These are phyloP conservation scores for Lachancea cidri DNA, from an alignment of 805 yeast genomes.

Conservation along the genomic window DNA sequence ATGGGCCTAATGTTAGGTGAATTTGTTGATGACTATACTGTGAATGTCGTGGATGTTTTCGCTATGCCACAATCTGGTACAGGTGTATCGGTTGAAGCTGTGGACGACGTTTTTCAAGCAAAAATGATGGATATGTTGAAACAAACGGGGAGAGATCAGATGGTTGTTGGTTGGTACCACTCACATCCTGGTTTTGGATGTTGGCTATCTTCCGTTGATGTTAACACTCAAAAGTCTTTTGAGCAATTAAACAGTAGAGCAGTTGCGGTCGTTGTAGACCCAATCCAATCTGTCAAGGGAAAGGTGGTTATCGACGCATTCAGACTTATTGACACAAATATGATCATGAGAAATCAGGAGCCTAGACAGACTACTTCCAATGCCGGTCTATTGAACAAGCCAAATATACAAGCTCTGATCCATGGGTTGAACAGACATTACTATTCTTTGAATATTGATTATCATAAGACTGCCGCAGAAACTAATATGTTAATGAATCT, in stretches of 20 bases:
- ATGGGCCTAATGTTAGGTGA: conserved; percentile 99
- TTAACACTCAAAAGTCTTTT: conserved; percentile 94
- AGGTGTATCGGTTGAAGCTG: conserved; percentile 98
- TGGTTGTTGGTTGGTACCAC: conserved; percentile 99
- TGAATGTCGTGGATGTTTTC: conserved; percentile 95
- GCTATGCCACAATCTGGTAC: conserved; percentile 99
- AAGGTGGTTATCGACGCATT: conserved; percentile 98
- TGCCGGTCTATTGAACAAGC: conserved; percentile 91
- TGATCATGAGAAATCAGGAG: conserved; percentile 92
- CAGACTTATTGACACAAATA: conserved; percentile 82
- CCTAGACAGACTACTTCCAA: conserved; percentile 97
- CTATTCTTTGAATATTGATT: conserved; percentile 91
- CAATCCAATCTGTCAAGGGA: conserved; percentile 97
- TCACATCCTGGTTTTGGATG: conserved; percentile 99
- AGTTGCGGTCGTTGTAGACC: conserved; percentile 97
- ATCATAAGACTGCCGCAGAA: conserved; percentile 86
- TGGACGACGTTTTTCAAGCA: conserved; percentile 97
- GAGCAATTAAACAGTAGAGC: conserved; percentile 94
- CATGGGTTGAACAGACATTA: conserved; percentile 97
- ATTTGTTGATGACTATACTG: conserved; percentile 94
- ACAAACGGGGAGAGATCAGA: conserved; percentile 98
- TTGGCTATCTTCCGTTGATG: conserved; percentile 97
- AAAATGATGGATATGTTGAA: conserved; percentile 99
- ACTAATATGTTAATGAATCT: conserved; percentile 89
- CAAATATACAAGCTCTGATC: conserved; percentile 92